Percentiles rank a stretch among this genome's conserved stretches.
Evolutionary conservation across 345 rosid genomes (phyloP).

Genomic region (Populus deltoides): DNA sequence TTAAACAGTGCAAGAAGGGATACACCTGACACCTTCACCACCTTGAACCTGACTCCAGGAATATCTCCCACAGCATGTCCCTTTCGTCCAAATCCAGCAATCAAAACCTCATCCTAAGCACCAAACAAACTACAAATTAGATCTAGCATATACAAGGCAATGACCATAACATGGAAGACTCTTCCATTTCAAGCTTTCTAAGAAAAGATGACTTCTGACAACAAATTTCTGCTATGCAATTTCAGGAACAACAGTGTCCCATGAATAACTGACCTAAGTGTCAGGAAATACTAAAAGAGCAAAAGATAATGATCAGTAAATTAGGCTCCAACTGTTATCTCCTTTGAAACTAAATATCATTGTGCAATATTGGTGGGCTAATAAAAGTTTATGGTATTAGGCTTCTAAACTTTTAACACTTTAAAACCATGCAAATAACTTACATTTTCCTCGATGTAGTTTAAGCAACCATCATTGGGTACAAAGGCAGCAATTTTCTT

Average conservation of each 20-base stretch:
- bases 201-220: neutral
- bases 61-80: constrained; percentile 89
- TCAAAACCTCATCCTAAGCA: constrained; percentile 67
- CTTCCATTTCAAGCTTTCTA: neutral
- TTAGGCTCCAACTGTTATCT: neutral
- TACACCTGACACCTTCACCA: constrained; percentile 81
- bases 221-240: neutral
- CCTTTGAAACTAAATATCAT: neutral
- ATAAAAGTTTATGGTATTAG: too few relatives aligned
- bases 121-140: neutral
- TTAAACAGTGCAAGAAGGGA: constrained; percentile 76
- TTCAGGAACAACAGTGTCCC: neutral
- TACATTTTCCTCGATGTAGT: constrained; percentile 90
- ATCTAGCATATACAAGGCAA: neutral
- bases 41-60: constrained; percentile 88
- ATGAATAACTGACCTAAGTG: neutral
- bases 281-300: neutral
- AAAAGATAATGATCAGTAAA: neutral
- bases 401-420: neutral
- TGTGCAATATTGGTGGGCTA: neutral
- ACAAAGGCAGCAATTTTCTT: constrained; percentile 98
- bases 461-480: constrained; percentile 94
- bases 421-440: constrained; percentile 7
- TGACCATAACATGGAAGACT: neutral
- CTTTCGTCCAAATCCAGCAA: constrained; percentile 78